Evolutionary conservation across 177 flowering plant species (phyloP), one percentile per base, ranked within the genome.

Genomic region (Tripterygium wilfordii): DNA sequence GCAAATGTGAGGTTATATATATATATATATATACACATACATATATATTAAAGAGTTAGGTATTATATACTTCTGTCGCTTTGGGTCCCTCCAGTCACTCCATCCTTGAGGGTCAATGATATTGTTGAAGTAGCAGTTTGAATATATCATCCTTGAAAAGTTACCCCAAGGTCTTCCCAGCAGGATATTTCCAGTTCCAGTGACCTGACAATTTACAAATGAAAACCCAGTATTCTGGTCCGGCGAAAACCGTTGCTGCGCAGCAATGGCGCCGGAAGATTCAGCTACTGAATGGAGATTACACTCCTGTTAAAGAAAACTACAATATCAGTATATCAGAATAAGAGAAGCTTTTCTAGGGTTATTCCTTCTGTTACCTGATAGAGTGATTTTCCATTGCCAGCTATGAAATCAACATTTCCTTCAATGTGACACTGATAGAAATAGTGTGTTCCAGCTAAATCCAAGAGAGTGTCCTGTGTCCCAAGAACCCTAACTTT

Each of bases 91-190:
- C 96, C 92, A 85, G 59, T 85, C 88, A 28, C 69, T 70, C 99
- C 99, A 92, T 23, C 96, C 91, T 10, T 23, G 0, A 0, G 91
- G 91, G 35, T 24, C 56, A 29, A 92, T 73, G 45, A 76, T 73
- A 20, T 68, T 59, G 7, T 54, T 79, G 7, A 92, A 53, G 31
- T 61, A 21, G 39, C 85, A 80, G 57, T 66, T 63, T 3, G 96
- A 77, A 53, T 79, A 92, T 3, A 86, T 40, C 2, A 57, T 41
- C 48, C 84, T 72, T 17, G 99, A 82, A 53, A 84, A 83, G 53
- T 60, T 54, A 8, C 96, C 96, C 99, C 99, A 92, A n/a, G 96
- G 95, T 72, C 99, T 69, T 39, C 99, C 99, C 63, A 92, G 36
- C 48, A 47, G 70, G 5, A 78, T 33, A 0, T 21, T 54, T 3